A percentile compares a stretch with the other conserved stretches of the same genome.
These are phyloP conservation scores for Draba incana DNA, from an alignment of 345 rosid genomes.

Conservation along the genomic window DNA sequence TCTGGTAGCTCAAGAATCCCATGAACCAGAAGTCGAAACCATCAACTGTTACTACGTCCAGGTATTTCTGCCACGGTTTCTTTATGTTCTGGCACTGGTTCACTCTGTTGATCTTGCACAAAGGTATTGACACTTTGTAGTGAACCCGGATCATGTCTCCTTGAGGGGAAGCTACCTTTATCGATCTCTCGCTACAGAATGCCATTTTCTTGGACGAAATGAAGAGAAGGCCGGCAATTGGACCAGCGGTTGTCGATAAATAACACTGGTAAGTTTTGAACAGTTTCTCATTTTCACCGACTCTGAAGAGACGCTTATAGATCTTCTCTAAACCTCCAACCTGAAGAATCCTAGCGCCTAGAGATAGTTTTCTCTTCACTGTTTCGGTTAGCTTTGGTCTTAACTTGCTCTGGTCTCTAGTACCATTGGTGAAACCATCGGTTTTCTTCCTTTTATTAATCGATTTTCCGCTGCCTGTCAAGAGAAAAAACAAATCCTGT, in stretches of 20 bases:
- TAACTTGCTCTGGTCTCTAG: conserved; percentile 58
- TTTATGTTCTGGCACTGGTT: conserved; percentile 40
- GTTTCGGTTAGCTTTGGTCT: conserved; percentile 49
- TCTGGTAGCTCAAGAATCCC: conserved; percentile 47
- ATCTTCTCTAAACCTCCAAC: conserved; percentile 43
- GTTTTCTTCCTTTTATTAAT: conserved; percentile 53
- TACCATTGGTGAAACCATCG: conserved; percentile 49
- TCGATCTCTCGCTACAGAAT: conserved; percentile 45
- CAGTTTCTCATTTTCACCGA: conserved; percentile 49
- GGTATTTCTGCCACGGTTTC: conserved; percentile 44
- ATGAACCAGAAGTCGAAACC: conserved; percentile 50
- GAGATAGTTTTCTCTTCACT: conserved; percentile 45
- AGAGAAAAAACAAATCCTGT: not conserved
- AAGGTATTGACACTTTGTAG: conserved; percentile 51
- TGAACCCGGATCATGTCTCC: conserved; percentile 46
- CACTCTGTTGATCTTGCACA: conserved; percentile 39
- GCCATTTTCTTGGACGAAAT: conserved; percentile 47
- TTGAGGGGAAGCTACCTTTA: conserved; percentile 39
- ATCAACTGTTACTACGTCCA: conserved; percentile 43
- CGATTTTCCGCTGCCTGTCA: conserved; percentile 47
- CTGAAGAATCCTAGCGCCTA: conserved; percentile 48
- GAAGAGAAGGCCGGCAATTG: conserved; percentile 56
- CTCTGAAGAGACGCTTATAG: conserved; percentile 45
- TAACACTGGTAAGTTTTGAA: conserved; percentile 53
- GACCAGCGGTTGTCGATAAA: conserved; percentile 58